Evolutionary conservation across 768 basidiomycete species (phyloP), one percentile per base, ranked within the genome.

Genomic region (Lactarius sp.): DNA sequence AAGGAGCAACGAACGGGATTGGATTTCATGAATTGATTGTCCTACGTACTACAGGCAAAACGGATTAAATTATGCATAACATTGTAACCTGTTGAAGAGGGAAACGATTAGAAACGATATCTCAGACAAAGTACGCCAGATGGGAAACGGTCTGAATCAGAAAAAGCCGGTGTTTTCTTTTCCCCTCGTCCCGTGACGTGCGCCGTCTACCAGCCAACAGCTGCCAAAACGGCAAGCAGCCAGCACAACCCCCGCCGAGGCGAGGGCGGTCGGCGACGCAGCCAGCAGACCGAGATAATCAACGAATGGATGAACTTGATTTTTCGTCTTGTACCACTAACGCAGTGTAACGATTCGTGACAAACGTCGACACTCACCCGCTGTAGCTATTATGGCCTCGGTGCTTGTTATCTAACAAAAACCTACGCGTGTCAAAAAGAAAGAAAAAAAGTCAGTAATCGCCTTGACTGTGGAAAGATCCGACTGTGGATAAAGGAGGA

Each of bases 271-370:
- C 50, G 31, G 27, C 56, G 44, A 44, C 37, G 53, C 66, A 61
- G 10, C 16, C 56, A 56, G 37, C n/a, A 44, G 3, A 41, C 50
- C 61, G 46, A 61, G 59, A 47, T 55, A 14, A 60, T 68, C 68
- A 68, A 68, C 68, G 68, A 68, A 68, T 68, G 68, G 68, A 68
- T 68, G 56, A 67, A 68, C 68, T 68, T 68, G 31, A 14, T 52
- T 3, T 68, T 64, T 68, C 68, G 47, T 68, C 68, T 56, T 58
- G 66, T 10, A 41, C 13, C 39, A 46, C 39, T 22, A 31, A 39
- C 31, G 55, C n/a, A 27, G 8, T 31, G 33, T 52, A 52, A 33
- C 16, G 33, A 18, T 8, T 49, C 50, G 46, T 6, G 46, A 18
- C 6, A 49, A 55, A 50, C 12, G 41, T 34, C 10, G 27, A 33